Evolutionary conservation across 2,329 filamentous ascomycete genomes (phyloP).

Genomic region (Paraconiothyrium sp.): DNA sequence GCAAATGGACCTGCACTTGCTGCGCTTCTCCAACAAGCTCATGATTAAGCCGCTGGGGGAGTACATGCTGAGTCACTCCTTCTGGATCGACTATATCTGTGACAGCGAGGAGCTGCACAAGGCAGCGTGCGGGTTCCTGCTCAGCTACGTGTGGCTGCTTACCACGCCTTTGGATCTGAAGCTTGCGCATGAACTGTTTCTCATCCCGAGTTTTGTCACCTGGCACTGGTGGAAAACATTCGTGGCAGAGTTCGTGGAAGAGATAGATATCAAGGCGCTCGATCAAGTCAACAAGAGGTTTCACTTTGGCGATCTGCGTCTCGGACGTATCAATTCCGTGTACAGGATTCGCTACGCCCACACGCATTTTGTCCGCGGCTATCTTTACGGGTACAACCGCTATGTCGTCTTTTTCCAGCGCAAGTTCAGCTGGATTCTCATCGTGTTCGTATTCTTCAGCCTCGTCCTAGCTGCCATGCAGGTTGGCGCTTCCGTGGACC

Average conservation of each 20-base stretch:
- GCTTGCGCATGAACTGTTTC: slow-evolving; percentile 39
- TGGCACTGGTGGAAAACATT: slow-evolving; percentile 49
- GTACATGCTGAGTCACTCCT: slow-evolving; percentile 40
- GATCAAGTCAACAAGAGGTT: slow-evolving; percentile 50
- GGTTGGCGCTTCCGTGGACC: slow-evolving; percentile 41
- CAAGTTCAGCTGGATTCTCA: slow-evolving; percentile 49
- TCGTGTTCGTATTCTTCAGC: slow-evolving; percentile 50
- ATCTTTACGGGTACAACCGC: slow-evolving; percentile 52
- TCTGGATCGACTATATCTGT: slow-evolving; percentile 45
- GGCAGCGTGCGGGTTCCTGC: slow-evolving; percentile 42
- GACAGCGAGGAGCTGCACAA: slow-evolving; percentile 28
- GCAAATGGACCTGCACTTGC: slow-evolving; percentile 49
- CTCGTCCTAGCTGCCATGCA: slow-evolving; percentile 51
- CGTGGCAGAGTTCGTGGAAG: slow-evolving; percentile 33
- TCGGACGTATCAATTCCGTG: slow-evolving; percentile 48
- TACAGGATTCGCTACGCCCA: slow-evolving; percentile 44
- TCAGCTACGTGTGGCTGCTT: slow-evolving; percentile 49
- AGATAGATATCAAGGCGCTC: slow-evolving; percentile 43
- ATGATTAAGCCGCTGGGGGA: slow-evolving; percentile 47
- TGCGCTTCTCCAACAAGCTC: slow-evolving; percentile 43
- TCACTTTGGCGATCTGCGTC: slow-evolving; percentile 47
- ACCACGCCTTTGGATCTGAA: slow-evolving; percentile 45
- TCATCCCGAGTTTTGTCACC: slow-evolving; percentile 41
- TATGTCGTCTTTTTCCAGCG: slow-evolving; percentile 52
- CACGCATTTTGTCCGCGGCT: slow-evolving; percentile 50